Percentiles rank a stretch among this genome's conserved stretches.
phyloP scores from a whole-genome alignment of 1,139 yeast species.

The Eremothecium coryli region DNA sequence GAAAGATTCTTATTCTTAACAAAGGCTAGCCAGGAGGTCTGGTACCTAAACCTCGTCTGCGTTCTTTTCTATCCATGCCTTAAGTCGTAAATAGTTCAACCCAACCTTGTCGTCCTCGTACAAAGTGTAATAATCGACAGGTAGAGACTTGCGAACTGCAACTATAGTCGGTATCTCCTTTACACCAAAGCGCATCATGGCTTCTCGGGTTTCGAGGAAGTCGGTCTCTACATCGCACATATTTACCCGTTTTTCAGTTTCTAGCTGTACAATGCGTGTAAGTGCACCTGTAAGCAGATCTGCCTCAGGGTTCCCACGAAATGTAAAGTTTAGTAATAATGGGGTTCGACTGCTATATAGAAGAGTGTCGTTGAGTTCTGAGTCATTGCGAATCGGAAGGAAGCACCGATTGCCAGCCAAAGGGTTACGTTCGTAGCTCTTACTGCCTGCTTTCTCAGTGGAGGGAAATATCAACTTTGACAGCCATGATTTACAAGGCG shows the following conservation, averaged over 20 bases:
- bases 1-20: too few relatives aligned
- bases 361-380: conserved; percentile 49
- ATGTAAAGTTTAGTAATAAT: conserved; percentile 61
- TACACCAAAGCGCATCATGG: conserved; percentile 49
- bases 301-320: conserved; percentile 54
- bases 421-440: conserved; percentile 1
- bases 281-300: conserved; percentile 57
- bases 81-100: conserved; percentile 44
- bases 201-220: conserved; percentile 50
- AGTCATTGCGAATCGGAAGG: conserved; percentile 38
- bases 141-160: conserved; percentile 58
- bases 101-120: conserved; percentile 32
- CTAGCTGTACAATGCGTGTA: conserved; percentile 45
- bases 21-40: too few relatives aligned
- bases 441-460: not conserved
- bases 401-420: conserved; percentile 33
- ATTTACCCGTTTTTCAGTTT: conserved; percentile 45
- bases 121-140: conserved; percentile 43
- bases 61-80: conserved; percentile 46
- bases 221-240: conserved; percentile 67
- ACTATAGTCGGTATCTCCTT: conserved; percentile 56
- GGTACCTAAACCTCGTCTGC: conserved; percentile 30
- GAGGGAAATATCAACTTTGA: conserved; percentile 2
- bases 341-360: conserved; percentile 47
- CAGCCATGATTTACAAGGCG: conserved; percentile 1